These are phyloP conservation scores for Tylopilus felleus DNA, from an alignment of 768 basidiomycete genomes.

Conservation along the genomic window DNA sequence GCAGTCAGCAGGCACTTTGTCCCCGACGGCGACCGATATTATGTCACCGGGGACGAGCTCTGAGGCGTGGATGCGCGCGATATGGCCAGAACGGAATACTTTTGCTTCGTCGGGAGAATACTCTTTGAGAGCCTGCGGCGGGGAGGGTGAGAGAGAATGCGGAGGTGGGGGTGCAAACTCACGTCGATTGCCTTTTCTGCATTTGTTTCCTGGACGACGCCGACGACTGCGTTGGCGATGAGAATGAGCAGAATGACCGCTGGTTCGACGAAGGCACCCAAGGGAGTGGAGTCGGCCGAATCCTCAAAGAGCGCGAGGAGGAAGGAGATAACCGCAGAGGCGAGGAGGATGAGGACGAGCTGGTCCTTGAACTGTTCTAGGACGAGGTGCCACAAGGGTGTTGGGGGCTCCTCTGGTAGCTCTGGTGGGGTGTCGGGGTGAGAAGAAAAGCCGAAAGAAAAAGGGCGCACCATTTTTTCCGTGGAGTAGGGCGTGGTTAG, in stretches of 20 bases:
- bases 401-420: conserved; percentile 87
- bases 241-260: conserved; percentile 93
- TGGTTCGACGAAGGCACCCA: conserved; percentile 93
- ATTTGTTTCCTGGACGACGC: conserved; percentile 94
- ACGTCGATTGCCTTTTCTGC: conserved; percentile 98
- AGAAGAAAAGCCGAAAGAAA: background rate
- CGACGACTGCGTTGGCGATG: conserved; percentile 94
- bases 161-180: conserved; percentile 32
- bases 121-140: conserved; percentile 81
- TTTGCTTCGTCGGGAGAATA: conserved; percentile 98
- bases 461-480: conserved; percentile 78
- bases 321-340: conserved; percentile 91
- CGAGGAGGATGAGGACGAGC: conserved; percentile 94
- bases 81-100: conserved; percentile 69
- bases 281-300: conserved; percentile 57
- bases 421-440: conserved; percentile 44
- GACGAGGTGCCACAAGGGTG: conserved; percentile 90
- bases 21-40: conserved; percentile 85
- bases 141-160: background rate
- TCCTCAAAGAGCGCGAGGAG: conserved; percentile 87
- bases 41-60: conserved; percentile 96
- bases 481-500: conserved; percentile 72
- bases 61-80: conserved; percentile 75
- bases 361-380: conserved; percentile 99
- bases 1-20: conserved; percentile 95